Evolutionary conservation across 1,139 yeast species (phyloP), one percentile per base, ranked within the genome.

Genomic region (Sugiyamaella neomexicana): DNA sequence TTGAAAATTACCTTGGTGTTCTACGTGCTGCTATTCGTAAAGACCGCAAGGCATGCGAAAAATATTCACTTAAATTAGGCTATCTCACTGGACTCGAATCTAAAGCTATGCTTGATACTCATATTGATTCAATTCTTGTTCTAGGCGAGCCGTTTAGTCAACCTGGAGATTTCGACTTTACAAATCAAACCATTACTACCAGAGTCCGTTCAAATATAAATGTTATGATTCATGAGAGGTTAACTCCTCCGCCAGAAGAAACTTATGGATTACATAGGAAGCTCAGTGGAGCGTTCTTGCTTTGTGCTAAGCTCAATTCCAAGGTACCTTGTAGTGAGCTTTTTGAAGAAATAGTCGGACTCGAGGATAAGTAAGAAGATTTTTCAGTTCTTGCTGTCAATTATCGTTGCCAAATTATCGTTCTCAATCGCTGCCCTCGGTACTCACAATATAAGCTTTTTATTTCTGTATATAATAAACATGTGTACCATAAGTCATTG

Each of bases 171-270:
- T 95, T 85, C 68, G 86, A 87, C 67, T 93, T 93, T 72, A 75
- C 81, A 37, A 74, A 81, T 58, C 99, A 95, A 71, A 91, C 97
- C 10, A 91, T 93, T 43, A 90, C 98, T 6, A 97, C 89, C 62
- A 80, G 99, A 63, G 96, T 91, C 29, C 80, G 96, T 62, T 85
- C 80, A 1, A 89, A 90, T 64, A 88, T 93, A 62, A 83, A 90
- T 2, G 75, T 90, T 50, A 91, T 93, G 99, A 78, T 93, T 61
- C 81, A 85, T 60, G 97, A 95, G 71, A 81, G 99, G 62, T 76
- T 93, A 59, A 82, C 97, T 4, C 98, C 99, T 4, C 99, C 99
- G 4, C 99, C 99, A 2, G 98, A 93, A 68, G 99, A 93, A 70
- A 93, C 99, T 0, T 93, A 93, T 69, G 88, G 96, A 7, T 76